These are phyloP conservation scores for Hymenochaete sp. DNA, from an alignment of 1,284 basidiomycete genomes.

Conservation along the genomic window DNA sequence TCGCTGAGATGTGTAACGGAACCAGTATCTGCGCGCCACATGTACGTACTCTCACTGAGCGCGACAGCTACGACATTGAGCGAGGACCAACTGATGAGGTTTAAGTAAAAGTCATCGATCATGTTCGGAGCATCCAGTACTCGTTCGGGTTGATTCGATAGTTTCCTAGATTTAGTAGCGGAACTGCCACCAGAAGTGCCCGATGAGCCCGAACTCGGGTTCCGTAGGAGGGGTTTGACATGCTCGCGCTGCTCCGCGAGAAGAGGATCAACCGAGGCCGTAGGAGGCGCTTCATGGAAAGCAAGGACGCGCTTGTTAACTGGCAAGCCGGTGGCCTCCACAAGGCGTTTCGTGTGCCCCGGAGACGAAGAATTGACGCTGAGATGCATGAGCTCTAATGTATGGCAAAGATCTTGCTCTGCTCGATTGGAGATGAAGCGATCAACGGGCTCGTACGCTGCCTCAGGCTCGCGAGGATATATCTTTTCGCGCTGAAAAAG, in stretches of 20 bases:
- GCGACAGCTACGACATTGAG: slow-evolving; percentile 86
- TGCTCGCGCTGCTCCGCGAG: slow-evolving; percentile 66
- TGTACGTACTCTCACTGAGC: slow-evolving; percentile 73
- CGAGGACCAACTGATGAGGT: slow-evolving; percentile 84
- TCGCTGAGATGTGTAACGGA: slow-evolving; percentile 72
- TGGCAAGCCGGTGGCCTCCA: slow-evolving; percentile 63
- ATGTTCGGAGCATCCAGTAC: slow-evolving; percentile 94
- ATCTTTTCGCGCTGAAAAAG: slow-evolving; percentile 15
- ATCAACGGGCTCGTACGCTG: slow-evolving; percentile 34
- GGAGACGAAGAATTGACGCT: slow-evolving; percentile 57
- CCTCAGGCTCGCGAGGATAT: slow-evolving; percentile 12
- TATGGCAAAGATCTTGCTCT: slow-evolving; percentile 44
- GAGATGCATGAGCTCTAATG: slow-evolving; percentile 54
- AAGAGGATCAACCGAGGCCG: slow-evolving; percentile 56
- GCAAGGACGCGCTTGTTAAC: slow-evolving; percentile 67
- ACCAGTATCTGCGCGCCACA: slow-evolving; percentile 92
- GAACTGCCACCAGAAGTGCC: slow-evolving; percentile 44
- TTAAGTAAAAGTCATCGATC: slow-evolving; percentile 96
- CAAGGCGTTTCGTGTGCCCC: slow-evolving; percentile 66
- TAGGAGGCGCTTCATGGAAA: slow-evolving; percentile 69
- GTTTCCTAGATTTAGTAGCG: slow-evolving; percentile 65
- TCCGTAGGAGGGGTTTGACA: slow-evolving; percentile 63
- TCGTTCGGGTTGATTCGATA: slow-evolving; percentile 78
- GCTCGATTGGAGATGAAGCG: slow-evolving; percentile 64
- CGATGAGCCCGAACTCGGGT: slow-evolving; percentile 51